Evolutionary conservation across 371 early-diverging fungal species (phyloP).

Genomic region (Saksenaea oblongispora): DNA sequence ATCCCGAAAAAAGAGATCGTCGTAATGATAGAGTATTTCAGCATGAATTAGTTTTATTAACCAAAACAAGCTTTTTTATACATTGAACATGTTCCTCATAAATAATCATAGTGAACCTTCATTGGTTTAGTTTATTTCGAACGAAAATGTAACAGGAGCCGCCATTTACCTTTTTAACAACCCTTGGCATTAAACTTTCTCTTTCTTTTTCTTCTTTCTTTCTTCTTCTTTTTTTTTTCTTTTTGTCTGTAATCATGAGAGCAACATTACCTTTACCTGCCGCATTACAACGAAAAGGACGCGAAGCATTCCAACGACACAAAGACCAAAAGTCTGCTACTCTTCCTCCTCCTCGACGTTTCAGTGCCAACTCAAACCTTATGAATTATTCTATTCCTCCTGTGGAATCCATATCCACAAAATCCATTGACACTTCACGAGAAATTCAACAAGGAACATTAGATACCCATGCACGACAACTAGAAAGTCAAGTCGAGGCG

Average conservation of each 20-base stretch:
- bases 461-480: constrained; percentile 28
- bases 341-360: not conserved
- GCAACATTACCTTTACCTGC: too few species aligned
- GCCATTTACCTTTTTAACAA: too few species aligned
- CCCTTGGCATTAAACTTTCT: too few species aligned
- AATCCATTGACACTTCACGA: constrained; percentile 1
- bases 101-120: too few species aligned
- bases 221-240: not conserved
- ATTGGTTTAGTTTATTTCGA: too few species aligned
- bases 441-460: constrained; percentile 39
- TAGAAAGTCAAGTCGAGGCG: constrained; percentile 38
- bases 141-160: too few species aligned
- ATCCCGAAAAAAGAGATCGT: not conserved
- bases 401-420: not conserved
- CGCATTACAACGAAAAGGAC: not conserved
- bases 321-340: not conserved
- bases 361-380: constrained; percentile 4
- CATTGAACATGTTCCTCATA: not conserved
- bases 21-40: not conserved
- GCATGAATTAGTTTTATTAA: not conserved
- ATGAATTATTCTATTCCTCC: constrained; percentile 14
- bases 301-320: not conserved
- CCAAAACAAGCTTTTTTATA: not conserved
- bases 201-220: not conserved
- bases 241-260: not conserved